Percentiles rank a stretch among this genome's conserved stretches.
Conservation (phyloP, 2,329 filamentous ascomycete genomes). For the Aureobasidium sp. region DNA sequence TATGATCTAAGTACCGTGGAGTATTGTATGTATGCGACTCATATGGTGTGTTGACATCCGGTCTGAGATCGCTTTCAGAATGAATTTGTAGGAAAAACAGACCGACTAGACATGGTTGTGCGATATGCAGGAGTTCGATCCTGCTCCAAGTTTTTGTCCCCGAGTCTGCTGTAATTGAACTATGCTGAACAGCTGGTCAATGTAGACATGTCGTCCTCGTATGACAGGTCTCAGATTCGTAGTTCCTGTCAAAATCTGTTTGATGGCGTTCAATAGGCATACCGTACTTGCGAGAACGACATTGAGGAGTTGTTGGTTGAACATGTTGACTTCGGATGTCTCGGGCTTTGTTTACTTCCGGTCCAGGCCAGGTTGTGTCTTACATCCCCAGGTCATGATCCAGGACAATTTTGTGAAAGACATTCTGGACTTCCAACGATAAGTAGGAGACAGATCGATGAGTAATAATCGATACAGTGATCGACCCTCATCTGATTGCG, state of each 20-base stretch:
- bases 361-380: neutral
- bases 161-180: too few relatives aligned
- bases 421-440: neutral
- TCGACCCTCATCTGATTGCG: too few relatives aligned
- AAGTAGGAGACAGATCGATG: neutral
- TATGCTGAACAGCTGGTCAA: neutral
- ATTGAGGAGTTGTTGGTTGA: neutral
- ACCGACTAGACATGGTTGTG: too few relatives aligned
- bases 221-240: neutral
- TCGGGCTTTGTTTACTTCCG: neutral
- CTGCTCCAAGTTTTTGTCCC: too few relatives aligned
- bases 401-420: too few relatives aligned
- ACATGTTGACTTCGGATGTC: neutral
- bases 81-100: too few relatives aligned
- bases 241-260: neutral
- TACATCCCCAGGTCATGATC: neutral
- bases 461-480: neutral
- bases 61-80: too few relatives aligned
- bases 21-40: too few relatives aligned
- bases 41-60: too few relatives aligned
- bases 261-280: neutral
- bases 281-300: neutral
- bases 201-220: neutral
- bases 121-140: too few relatives aligned
- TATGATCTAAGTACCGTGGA: too few relatives aligned